Percentiles rank a stretch among this genome's conserved stretches.
These are phyloP conservation scores for Pythium sp. DNA, from an alignment of 352 stramenopile species.

Conservation along the genomic window DNA sequence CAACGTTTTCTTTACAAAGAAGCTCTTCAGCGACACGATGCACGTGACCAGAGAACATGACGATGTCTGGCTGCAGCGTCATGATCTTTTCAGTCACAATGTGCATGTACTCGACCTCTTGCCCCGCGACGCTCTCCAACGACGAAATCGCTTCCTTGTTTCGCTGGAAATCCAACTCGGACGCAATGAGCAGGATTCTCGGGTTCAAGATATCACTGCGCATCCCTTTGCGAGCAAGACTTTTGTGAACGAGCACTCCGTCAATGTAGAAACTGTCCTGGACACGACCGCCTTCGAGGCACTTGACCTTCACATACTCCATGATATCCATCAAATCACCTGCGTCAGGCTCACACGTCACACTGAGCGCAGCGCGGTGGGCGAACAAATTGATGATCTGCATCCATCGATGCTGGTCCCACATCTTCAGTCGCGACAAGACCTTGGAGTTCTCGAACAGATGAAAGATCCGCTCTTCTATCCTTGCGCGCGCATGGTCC, in stretches of 20 bases:
- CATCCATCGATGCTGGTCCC: constrained; percentile 82
- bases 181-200: constrained; percentile 81
- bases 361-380: constrained; percentile 53
- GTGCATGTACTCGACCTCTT: constrained; percentile 90
- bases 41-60: constrained; percentile 83
- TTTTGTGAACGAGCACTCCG: constrained; percentile 87
- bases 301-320: constrained; percentile 84
- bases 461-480: constrained; percentile 76
- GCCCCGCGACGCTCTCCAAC: constrained; percentile 73
- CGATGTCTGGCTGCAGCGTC: constrained; percentile 80
- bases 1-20: constrained; percentile 69
- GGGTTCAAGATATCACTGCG: constrained; percentile 75
- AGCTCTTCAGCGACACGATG: constrained; percentile 83
- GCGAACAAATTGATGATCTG: constrained; percentile 76
- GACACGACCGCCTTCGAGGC: constrained; percentile 64
- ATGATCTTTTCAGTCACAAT: constrained; percentile 88
- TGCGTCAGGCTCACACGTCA: constrained; percentile 65
- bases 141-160: constrained; percentile 83
- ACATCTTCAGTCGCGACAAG: constrained; percentile 55
- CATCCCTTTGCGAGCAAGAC: constrained; percentile 80
- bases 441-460: constrained; percentile 51
- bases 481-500: constrained; percentile 51
- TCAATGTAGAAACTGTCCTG: constrained; percentile 88
- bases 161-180: constrained; percentile 79
- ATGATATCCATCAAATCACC: constrained; percentile 82